A percentile compares a stretch with the other conserved stretches of the same genome.
phyloP scores from a whole-genome alignment of 495 filamentous ascomycete genomes.

The Daldinia loculata region DNA sequence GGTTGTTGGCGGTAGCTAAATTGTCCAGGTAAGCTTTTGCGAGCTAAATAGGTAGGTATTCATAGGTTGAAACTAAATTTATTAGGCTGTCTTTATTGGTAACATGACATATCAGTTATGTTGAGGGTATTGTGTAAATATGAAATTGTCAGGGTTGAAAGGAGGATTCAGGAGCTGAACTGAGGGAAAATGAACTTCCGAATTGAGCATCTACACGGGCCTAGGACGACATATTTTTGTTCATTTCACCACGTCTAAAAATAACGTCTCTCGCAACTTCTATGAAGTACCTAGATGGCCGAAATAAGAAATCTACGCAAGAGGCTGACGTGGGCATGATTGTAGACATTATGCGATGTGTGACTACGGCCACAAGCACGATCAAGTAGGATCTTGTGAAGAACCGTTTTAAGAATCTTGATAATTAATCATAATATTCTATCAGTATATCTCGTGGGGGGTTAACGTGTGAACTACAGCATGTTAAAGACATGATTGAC shows the following conservation, averaged over 20 bases:
- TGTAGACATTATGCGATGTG: background rate
- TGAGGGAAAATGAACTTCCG: constrained; percentile 8
- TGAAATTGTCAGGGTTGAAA: constrained; percentile 11
- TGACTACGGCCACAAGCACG: background rate
- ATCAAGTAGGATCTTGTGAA: background rate
- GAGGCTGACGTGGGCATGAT: background rate
- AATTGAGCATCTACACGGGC: background rate
- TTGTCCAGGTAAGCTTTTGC: background rate
- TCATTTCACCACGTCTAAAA: background rate
- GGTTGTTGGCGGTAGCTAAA: background rate
- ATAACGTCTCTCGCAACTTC: background rate
- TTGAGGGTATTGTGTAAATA: background rate
- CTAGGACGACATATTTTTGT: background rate
- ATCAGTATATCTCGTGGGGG: background rate
- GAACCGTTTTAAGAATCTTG: background rate
- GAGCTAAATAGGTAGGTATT: constrained; percentile 19
- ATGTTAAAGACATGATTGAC: background rate
- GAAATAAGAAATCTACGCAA: background rate
- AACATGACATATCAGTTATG: background rate
- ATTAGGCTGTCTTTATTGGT: background rate
- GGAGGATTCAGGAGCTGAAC: constrained; percentile 4
- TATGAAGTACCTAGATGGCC: background rate
- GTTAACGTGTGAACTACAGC: too few relatives aligned
- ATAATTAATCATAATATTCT: background rate
- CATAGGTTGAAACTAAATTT: constrained; percentile 1